These are phyloP conservation scores for Tricladium varicosporioides DNA, from an alignment of 2,329 filamentous ascomycete genomes.

Conservation along the genomic window DNA sequence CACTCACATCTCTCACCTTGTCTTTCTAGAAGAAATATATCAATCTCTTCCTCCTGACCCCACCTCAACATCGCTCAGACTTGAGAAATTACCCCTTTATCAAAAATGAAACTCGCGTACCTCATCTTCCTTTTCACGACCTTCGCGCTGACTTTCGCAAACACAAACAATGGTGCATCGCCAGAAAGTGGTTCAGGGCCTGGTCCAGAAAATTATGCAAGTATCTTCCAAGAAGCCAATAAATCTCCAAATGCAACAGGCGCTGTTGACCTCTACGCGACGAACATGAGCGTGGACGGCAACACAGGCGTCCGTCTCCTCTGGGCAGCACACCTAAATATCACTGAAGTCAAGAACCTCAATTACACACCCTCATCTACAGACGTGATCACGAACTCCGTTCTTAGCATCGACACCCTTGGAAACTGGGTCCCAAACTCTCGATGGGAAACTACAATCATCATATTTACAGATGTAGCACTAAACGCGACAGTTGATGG, in stretches of 20 bases:
- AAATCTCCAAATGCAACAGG: neutral
- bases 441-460: slow-evolving; percentile 1
- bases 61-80: neutral
- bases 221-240: neutral
- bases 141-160: neutral
- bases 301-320: neutral
- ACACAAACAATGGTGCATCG: neutral
- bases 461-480: neutral
- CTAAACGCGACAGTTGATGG: slow-evolving; percentile 3
- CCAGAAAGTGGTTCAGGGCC: neutral
- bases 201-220: neutral
- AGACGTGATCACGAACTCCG: slow-evolving; percentile 3
- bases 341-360: slow-evolving; percentile 3
- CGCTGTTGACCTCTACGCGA: neutral
- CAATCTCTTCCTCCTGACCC: neutral
- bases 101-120: neutral
- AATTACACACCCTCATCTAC: neutral
- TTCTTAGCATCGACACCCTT: neutral
- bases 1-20: neutral
- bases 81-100: neutral
- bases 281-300: neutral
- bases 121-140: neutral
- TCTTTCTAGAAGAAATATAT: neutral
- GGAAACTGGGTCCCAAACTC: slow-evolving; percentile 2
- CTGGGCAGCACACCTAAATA: slow-evolving; percentile 1